Conservation (phyloP, 371 early-diverging fungal genomes). For the Rhizopus sp. region DNA sequence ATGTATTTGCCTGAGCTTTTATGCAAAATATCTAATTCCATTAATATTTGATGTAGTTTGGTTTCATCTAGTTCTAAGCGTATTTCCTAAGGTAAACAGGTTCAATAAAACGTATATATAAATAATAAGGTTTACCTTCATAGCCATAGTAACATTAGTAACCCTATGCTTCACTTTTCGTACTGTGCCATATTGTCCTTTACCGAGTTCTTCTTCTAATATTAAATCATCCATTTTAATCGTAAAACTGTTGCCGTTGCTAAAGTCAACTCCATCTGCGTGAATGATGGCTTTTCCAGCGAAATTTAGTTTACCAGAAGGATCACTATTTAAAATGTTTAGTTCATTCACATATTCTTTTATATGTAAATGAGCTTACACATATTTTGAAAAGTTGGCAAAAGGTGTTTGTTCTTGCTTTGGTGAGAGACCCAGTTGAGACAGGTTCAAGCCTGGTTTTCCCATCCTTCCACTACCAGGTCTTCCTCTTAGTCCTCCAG, state of each 20-base stretch:
- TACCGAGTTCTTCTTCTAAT: slow-evolving; percentile 80
- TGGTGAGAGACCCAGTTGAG: slow-evolving; percentile 38
- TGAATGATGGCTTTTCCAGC: slow-evolving; percentile 90
- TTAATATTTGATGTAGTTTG: slow-evolving; percentile 46
- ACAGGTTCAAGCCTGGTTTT: slow-evolving; percentile 36
- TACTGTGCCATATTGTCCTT: slow-evolving; percentile 93
- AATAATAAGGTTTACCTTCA: slow-evolving; percentile 57
- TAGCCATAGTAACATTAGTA: slow-evolving; percentile 92
- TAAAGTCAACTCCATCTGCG: slow-evolving; percentile 90
- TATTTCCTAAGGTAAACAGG: slow-evolving; percentile 67
- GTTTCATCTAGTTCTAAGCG: slow-evolving; percentile 87
- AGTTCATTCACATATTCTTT: neutral
- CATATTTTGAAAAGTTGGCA: slow-evolving; percentile 68
- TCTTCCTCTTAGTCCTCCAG: slow-evolving; percentile 5
- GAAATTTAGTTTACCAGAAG: slow-evolving; percentile 89
- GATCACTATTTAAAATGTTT: slow-evolving; percentile 17
- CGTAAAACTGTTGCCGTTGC: slow-evolving; percentile 82
- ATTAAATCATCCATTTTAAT: slow-evolving; percentile 88
- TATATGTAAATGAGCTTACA: slow-evolving; percentile 44
- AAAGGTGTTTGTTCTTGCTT: slow-evolving; percentile 59
- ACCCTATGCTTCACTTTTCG: slow-evolving; percentile 86
- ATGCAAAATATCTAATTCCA: slow-evolving; percentile 70
- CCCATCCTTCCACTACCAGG: slow-evolving; percentile 29
- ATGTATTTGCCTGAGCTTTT: slow-evolving; percentile 85
- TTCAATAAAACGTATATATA: neutral